Base-by-base conservation (phyloP, 1,284 basidiomycete genomes). In the Melampsora americana region DNA sequence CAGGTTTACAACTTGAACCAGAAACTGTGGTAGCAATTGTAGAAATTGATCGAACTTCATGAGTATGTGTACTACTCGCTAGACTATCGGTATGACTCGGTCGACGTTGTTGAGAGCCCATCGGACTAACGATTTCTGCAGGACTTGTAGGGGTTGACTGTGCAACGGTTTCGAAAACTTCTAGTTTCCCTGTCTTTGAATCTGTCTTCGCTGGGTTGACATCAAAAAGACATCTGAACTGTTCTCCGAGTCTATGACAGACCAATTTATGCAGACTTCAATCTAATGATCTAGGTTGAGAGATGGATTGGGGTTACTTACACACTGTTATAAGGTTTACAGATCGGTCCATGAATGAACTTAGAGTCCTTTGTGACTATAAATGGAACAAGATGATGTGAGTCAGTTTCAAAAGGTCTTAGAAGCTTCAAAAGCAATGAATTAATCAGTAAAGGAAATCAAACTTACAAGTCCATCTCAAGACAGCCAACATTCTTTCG, bases 331-430 rank as follows among this genome's bases (percentile, higher is more conserved):
- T 72, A 72, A 12, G 69, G 69, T 35, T 72, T 72, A 56, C 69
- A 72, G 20, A 72, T 39, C 14, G 69, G 69, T 16, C 69, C 69
- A 65, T 72, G 69, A 77, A 96, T 87, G 80, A 93, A 95, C 84
- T 95, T 96, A 82, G 96, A 89, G 82, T 99, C 95, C 83, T 97
- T 97, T 69, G 92, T 92, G 83, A 95, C 75, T 79, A 28, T 7
- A 12, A 11, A 28, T 18, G 16, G 30, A 7, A 46, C 14, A 62
- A 23, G 18, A 32, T 46, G 80, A 18, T 26, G 2, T 26, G 11
- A 23, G 35, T 16, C 14, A 42, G 32, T 6, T 53, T 5, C 42
- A 60, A 39, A 64, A 65, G 46, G 2, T 30, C 3, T 48, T 5
- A 46, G 23, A 26, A 53, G 30, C 5, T 53, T 4, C 42, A 66